These are phyloP conservation scores for Talaromyces albobiverticillius DNA, from an alignment of 2,329 filamentous ascomycete genomes.

Conservation along the genomic window DNA sequence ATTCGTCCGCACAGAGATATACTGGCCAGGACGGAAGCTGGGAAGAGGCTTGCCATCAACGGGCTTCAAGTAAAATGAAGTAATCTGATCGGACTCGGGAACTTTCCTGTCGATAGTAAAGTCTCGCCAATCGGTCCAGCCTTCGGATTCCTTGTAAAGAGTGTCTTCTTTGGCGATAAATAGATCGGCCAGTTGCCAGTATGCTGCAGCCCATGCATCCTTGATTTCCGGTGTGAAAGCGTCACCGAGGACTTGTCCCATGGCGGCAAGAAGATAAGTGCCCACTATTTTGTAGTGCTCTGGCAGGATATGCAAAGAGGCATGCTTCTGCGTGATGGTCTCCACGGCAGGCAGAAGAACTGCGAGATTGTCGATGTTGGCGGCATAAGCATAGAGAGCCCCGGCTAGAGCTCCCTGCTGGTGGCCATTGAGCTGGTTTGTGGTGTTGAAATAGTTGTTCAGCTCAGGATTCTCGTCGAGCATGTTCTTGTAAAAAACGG, in stretches of 20 bases:
- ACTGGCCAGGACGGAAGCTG: constrained; percentile 67
- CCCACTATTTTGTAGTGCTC: constrained; percentile 70
- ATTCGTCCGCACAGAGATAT: constrained; percentile 62
- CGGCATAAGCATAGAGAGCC: constrained; percentile 66
- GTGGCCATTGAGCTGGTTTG: constrained; percentile 63
- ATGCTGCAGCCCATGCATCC: constrained; percentile 67
- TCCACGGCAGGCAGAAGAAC: constrained; percentile 56
- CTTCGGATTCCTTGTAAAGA: constrained; percentile 60
- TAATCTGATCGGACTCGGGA: constrained; percentile 65
- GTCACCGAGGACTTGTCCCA: constrained; percentile 63
- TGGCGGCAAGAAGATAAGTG: constrained; percentile 62
- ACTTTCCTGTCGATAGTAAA: constrained; percentile 66
- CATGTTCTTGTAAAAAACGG: constrained; percentile 70
- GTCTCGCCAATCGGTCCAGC: constrained; percentile 65
- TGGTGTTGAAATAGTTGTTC: constrained; percentile 67
- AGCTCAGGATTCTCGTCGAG: constrained; percentile 64
- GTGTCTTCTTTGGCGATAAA: constrained; percentile 65
- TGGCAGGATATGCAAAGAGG: constrained; percentile 61
- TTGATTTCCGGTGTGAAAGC: constrained; percentile 63
- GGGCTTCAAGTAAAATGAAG: constrained; percentile 67
- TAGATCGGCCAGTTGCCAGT: constrained; percentile 69
- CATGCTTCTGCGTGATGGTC: constrained; percentile 72
- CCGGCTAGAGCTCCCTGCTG: constrained; percentile 67
- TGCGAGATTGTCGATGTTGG: constrained; percentile 65
- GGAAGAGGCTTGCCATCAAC: constrained; percentile 61